phyloP scores from a whole-genome alignment of 2,329 filamentous ascomycete genomes.

The Furcasterigmium sp. region DNA sequence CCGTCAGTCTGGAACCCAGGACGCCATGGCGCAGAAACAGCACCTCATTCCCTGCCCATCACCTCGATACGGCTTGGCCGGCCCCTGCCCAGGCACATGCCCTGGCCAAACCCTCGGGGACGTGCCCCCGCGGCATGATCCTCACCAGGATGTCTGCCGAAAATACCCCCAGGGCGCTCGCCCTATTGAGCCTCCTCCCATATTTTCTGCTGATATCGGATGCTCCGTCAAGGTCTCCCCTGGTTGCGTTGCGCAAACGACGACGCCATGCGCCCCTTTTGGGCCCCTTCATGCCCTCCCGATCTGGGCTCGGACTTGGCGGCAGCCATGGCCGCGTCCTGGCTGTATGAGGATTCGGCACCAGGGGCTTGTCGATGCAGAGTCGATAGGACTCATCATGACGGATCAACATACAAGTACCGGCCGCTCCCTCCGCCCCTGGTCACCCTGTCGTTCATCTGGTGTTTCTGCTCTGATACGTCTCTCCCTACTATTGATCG shows the following conservation, averaged over 20 bases:
- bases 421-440: not conserved
- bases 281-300: too few relatives aligned
- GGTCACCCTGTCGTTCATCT: not conserved
- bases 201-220: not conserved
- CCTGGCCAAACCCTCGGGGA: too few relatives aligned
- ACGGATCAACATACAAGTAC: not conserved
- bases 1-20: too few relatives aligned
- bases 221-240: not conserved
- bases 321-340: not conserved
- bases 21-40: too few relatives aligned
- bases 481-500: not conserved
- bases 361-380: not conserved
- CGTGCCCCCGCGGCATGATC: not conserved
- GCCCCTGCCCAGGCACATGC: conserved; percentile 1
- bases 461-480: not conserved
- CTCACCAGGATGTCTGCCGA: not conserved
- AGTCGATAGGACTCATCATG: not conserved
- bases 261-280: too few relatives aligned
- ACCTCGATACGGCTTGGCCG: not conserved
- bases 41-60: too few relatives aligned
- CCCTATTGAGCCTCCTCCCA: not conserved
- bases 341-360: not conserved
- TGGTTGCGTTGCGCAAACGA: not conserved
- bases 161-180: not conserved
- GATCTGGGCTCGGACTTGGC: not conserved